Evolutionary conservation across 495 filamentous ascomycete genomes (phyloP).

Genomic region (Melanomma pulvis-pyrius): DNA sequence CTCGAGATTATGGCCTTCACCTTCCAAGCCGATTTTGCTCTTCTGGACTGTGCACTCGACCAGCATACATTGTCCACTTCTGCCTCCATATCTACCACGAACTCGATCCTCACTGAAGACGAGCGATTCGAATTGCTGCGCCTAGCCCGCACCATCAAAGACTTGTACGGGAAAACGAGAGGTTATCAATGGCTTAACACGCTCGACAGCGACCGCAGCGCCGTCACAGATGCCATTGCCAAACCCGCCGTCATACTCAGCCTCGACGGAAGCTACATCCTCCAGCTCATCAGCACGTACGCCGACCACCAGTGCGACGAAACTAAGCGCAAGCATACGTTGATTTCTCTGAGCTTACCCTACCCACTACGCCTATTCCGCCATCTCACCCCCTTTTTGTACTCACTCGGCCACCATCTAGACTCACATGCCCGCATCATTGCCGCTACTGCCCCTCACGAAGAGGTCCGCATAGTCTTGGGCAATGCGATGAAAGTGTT

Average conservation of each 20-base stretch:
- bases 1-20: neutral
- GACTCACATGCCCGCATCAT: neutral
- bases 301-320: neutral
- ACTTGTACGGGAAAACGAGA: neutral
- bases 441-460: neutral
- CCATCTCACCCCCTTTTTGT: too few species aligned
- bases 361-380: neutral
- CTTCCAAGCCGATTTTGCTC: neutral
- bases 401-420: too few species aligned
- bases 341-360: neutral
- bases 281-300: neutral
- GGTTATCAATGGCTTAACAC: neutral
- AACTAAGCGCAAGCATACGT: neutral
- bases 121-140: neutral
- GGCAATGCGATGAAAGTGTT: neutral
- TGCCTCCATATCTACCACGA: neutral
- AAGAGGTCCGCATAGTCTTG: neutral
- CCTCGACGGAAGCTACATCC: neutral
- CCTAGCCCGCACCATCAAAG: neutral
- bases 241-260: neutral
- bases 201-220: neutral
- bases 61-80: too few species aligned
- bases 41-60: neutral
- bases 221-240: neutral
- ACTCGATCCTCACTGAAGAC: neutral